phyloP scores from a whole-genome alignment of 345 rosid species.

The Brassica incana region DNA sequence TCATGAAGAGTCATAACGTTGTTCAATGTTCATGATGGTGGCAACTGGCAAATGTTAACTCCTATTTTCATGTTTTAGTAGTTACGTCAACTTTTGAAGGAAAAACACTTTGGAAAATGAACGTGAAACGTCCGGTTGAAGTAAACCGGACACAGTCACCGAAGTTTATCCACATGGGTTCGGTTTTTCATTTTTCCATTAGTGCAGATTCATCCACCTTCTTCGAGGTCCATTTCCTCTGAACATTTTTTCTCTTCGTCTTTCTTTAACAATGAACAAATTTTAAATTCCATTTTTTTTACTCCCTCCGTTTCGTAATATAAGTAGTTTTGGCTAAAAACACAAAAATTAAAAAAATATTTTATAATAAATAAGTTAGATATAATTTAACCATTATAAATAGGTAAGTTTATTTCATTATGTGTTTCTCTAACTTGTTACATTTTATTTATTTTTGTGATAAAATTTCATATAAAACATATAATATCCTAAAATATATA shows the following conservation, averaged over 20 bases:
- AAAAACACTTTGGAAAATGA: constrained; percentile 15
- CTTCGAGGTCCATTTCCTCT: constrained; percentile 19
- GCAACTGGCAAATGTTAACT: background rate
- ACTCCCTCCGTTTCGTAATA: too few relatives aligned
- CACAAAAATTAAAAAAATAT: too few relatives aligned
- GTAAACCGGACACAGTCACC: constrained; percentile 39
- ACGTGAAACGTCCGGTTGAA: constrained; percentile 36
- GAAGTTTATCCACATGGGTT: constrained; percentile 36
- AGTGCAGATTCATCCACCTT: constrained; percentile 36
- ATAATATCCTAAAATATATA: background rate
- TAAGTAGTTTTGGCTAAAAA: too few relatives aligned
- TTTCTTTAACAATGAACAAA: background rate
- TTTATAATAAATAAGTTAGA: too few relatives aligned
- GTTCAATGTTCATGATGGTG: background rate
- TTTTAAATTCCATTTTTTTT: background rate
- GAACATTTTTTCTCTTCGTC: background rate
- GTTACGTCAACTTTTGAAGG: background rate
- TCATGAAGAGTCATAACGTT: background rate
- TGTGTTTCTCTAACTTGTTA: background rate
- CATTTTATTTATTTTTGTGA: background rate
- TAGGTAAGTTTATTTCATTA: background rate
- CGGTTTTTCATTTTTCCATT: constrained; percentile 25
- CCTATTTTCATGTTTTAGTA: background rate
- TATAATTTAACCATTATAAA: too few relatives aligned
- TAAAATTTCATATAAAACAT: background rate